phyloP scores from a whole-genome alignment of 176 grass and related monocot genomes.

The Chrysopogon serrulatus region DNA sequence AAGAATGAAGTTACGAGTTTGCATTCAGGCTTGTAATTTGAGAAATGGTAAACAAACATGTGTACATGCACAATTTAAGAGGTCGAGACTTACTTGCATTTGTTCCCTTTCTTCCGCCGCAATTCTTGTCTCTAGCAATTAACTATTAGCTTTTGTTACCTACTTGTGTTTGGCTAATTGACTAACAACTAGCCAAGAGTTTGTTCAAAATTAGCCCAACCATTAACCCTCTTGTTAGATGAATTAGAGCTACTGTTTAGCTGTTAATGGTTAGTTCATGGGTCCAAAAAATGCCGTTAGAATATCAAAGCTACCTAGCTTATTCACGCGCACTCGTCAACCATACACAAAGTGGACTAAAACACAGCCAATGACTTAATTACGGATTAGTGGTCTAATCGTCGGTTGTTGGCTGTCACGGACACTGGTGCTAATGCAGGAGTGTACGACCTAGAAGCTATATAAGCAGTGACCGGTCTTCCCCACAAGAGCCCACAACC shows the following conservation, averaged over 20 bases:
- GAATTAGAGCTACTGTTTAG: too few species aligned
- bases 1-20: neutral
- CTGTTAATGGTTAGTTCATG: too few species aligned
- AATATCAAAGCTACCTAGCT: neutral
- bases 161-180: too few species aligned
- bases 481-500: neutral
- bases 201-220: too few species aligned
- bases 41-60: neutral
- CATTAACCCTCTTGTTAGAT: too few species aligned
- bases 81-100: neutral
- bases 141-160: too few species aligned
- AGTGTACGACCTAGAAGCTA: neutral
- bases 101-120: neutral
- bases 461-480: conserved; percentile 3
- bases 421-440: neutral
- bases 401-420: neutral
- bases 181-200: too few species aligned
- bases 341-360: neutral
- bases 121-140: too few species aligned
- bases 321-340: neutral
- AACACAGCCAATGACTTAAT: neutral
- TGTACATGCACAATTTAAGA: neutral
- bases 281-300: too few species aligned
- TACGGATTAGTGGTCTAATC: neutral
- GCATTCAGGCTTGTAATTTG: neutral